phyloP scores from a whole-genome alignment of 1,284 basidiomycete genomes.

The Ganoderma leucocontextum region DNA sequence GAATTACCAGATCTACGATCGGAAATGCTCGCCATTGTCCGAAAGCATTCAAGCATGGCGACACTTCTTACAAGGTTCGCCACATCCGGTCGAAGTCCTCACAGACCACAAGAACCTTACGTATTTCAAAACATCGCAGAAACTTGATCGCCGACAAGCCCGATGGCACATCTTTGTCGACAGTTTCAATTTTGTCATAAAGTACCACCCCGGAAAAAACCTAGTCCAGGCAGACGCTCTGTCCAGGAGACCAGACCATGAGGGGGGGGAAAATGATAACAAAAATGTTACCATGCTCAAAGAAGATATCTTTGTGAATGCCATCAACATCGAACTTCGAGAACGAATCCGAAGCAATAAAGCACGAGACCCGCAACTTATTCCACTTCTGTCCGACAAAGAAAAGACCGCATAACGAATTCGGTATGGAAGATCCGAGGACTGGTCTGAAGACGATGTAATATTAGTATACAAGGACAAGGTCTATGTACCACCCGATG shows the following conservation, averaged over 20 bases:
- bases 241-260: constrained; percentile 46
- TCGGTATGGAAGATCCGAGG: neutral
- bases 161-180: constrained; percentile 48
- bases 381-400: neutral
- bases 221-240: constrained; percentile 49
- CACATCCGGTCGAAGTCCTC: constrained; percentile 20
- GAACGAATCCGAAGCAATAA: neutral
- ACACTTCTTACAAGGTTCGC: constrained; percentile 38
- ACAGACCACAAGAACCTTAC: constrained; percentile 54
- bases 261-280: constrained; percentile 43
- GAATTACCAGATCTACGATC: constrained; percentile 59
- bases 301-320: neutral
- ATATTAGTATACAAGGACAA: neutral
- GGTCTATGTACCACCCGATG: neutral
- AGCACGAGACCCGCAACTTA: neutral
- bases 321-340: neutral
- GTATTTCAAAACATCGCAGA: constrained; percentile 46
- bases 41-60: constrained; percentile 44
- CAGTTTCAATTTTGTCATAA: constrained; percentile 46
- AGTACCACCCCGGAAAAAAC: constrained; percentile 47
- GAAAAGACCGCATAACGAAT: neutral
- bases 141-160: constrained; percentile 48
- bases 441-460: neutral
- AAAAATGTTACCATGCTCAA: constrained; percentile 39
- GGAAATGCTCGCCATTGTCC: constrained; percentile 53